A percentile compares a stretch with the other conserved stretches of the same genome.
Evolutionary conservation across 306 rosid species (phyloP).

Genomic region (Styphnolobium japonicum): DNA sequence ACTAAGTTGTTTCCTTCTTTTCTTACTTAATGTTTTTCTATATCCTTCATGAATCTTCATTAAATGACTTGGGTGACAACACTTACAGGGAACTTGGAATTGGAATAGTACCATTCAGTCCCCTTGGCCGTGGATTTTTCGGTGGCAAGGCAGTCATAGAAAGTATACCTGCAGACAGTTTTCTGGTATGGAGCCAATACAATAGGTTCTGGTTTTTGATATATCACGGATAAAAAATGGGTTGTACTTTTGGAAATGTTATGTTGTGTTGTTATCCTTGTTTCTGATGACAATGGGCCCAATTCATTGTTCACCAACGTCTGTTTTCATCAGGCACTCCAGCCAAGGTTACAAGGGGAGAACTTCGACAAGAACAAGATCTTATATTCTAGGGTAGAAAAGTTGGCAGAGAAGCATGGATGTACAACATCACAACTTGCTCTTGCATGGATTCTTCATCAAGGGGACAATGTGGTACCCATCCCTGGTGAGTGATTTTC

Average conservation of each 20-base stretch:
- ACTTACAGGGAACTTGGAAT: conserved; percentile 56
- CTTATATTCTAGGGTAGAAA: conserved; percentile 27
- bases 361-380: conserved; percentile 50
- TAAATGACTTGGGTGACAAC: background rate
- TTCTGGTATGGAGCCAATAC: background rate
- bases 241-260: background rate
- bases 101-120: conserved; percentile 71
- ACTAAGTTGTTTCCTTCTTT: background rate
- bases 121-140: conserved; percentile 68
- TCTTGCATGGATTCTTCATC: conserved; percentile 56
- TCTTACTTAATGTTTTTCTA: background rate
- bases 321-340: conserved; percentile 18
- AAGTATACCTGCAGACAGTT: conserved; percentile 42
- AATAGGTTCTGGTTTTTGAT: background rate
- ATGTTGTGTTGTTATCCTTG: background rate
- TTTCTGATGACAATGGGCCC: background rate
- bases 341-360: conserved; percentile 49
- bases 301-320: background rate
- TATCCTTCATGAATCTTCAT: background rate
- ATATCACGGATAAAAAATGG: background rate
- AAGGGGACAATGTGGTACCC: conserved; percentile 51
- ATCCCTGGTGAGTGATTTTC: conserved; percentile 45
- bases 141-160: conserved; percentile 57
- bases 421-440: conserved; percentile 52
- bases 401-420: conserved; percentile 42